These are phyloP conservation scores for Lepiota venenata DNA, from an alignment of 768 basidiomycete species.

Conservation along the genomic window DNA sequence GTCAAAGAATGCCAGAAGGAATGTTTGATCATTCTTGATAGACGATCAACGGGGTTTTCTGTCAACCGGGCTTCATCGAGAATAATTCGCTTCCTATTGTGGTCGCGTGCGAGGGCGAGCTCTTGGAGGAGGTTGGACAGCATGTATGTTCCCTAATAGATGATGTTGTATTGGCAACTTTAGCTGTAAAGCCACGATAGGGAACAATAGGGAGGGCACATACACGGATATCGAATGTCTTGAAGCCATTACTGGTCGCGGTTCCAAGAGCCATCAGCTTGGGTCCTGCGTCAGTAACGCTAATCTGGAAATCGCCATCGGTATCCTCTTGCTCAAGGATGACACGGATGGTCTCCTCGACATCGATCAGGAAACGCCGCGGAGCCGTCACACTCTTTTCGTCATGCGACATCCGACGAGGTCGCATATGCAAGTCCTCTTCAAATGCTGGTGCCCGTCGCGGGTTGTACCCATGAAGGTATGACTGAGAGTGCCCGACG, in stretches of 20 bases:
- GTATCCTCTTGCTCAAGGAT: slow-evolving; percentile 98
- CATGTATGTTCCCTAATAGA: slow-evolving; percentile 92
- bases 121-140: slow-evolving; percentile 98
- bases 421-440: slow-evolving; percentile 69
- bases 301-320: slow-evolving; percentile 95
- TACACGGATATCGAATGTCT: slow-evolving; percentile 93
- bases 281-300: slow-evolving; percentile 92
- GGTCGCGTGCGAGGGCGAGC: slow-evolving; percentile 93
- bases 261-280: slow-evolving; percentile 96
- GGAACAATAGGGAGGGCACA: slow-evolving; percentile 18
- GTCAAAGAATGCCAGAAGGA: slow-evolving; percentile 99
- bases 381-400: slow-evolving; percentile 80
- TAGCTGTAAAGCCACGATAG: not conserved
- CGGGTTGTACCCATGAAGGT: slow-evolving; percentile 69
- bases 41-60: slow-evolving; percentile 95
- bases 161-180: not conserved
- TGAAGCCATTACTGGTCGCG: slow-evolving; percentile 96
- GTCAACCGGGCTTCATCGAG: slow-evolving; percentile 98
- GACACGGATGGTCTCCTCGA: slow-evolving; percentile 95
- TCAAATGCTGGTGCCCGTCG: slow-evolving; percentile 70
- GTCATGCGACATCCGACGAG: slow-evolving; percentile 88
- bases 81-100: slow-evolving; percentile 92
- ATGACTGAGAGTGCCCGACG: slow-evolving; percentile 43
- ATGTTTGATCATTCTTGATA: slow-evolving; percentile 96
- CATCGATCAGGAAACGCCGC: slow-evolving; percentile 92